Percentiles rank a stretch among this genome's conserved stretches.
Conservation (phyloP, 192 early-diverging fungal genomes). For the Backusella morwellensis region DNA sequence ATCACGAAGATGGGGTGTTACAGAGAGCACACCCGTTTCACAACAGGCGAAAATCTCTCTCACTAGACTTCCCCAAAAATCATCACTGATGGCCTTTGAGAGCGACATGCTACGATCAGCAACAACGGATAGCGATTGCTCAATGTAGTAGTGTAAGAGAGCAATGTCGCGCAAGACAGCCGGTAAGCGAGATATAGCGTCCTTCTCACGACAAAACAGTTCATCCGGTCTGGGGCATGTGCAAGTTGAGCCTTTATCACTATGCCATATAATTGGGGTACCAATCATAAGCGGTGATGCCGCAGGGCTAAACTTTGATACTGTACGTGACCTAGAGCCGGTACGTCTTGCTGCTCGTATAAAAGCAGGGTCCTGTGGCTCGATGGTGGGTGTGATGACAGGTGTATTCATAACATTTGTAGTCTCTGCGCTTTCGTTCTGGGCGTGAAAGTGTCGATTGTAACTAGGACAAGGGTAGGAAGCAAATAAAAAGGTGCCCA, state of each 20-base stretch:
- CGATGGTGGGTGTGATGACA: neutral
- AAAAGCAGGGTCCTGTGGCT: neutral
- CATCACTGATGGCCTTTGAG: conserved; percentile 34
- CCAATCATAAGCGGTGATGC: conserved; percentile 5
- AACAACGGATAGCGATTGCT: conserved; percentile 42
- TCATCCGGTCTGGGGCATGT: conserved; percentile 20
- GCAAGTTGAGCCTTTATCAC: conserved; percentile 14
- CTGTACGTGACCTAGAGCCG: neutral
- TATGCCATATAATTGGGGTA: conserved; percentile 8
- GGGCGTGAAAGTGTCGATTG: conserved; percentile 8
- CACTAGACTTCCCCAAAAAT: conserved; percentile 39
- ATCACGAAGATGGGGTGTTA: conserved; percentile 40
- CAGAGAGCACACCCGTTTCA: conserved; percentile 32
- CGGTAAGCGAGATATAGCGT: conserved; percentile 16
- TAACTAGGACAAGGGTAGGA: conserved; percentile 30
- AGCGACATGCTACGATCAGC: conserved; percentile 47
- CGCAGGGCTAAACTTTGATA: conserved; percentile 12
- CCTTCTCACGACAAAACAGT: conserved; percentile 22
- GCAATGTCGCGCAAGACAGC: conserved; percentile 39
- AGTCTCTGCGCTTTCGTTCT: neutral
- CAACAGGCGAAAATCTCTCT: conserved; percentile 32
- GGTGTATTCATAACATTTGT: neutral
- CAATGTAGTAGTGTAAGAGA: conserved; percentile 53
- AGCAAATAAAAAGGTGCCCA: conserved; percentile 27
- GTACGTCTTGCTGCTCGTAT: neutral